These are phyloP conservation scores for Casuarina glauca DNA, from an alignment of 306 rosid genomes.

Conservation along the genomic window DNA sequence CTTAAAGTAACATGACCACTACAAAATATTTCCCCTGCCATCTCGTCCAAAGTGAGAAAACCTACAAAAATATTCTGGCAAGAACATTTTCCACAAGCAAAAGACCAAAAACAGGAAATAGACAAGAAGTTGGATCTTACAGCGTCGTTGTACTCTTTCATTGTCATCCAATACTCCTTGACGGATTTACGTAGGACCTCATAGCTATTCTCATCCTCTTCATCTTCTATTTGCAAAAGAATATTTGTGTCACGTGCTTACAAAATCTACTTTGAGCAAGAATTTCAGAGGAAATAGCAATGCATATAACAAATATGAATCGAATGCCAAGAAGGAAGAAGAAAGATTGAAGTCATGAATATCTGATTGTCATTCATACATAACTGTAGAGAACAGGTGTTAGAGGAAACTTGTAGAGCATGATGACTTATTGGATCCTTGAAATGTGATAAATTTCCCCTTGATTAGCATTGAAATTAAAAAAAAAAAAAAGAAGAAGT, in stretches of 20 bases:
- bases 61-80: neutral
- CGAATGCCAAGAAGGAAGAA: neutral
- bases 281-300: neutral
- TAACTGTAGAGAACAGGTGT: neutral
- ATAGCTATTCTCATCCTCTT: conserved; percentile 35
- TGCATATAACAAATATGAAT: neutral
- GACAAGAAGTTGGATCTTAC: conserved; percentile 28
- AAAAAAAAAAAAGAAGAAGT: too few species aligned
- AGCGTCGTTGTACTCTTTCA: conserved; percentile 42
- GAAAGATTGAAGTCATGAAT: neutral
- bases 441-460: neutral
- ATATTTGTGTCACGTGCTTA: neutral
- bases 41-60: neutral
- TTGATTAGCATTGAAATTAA: neutral
- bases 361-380: neutral
- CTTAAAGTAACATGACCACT: neutral
- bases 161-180: conserved; percentile 42
- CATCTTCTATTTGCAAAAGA: conserved; percentile 20
- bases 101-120: conserved; percentile 6
- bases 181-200: conserved; percentile 33
- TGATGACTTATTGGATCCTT: neutral
- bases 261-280: conserved; percentile 11
- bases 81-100: conserved; percentile 1
- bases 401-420: neutral
- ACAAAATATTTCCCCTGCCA: neutral